phyloP scores from a whole-genome alignment of 495 filamentous ascomycete species.

The Pseudomonodictys pantanalensis region DNA sequence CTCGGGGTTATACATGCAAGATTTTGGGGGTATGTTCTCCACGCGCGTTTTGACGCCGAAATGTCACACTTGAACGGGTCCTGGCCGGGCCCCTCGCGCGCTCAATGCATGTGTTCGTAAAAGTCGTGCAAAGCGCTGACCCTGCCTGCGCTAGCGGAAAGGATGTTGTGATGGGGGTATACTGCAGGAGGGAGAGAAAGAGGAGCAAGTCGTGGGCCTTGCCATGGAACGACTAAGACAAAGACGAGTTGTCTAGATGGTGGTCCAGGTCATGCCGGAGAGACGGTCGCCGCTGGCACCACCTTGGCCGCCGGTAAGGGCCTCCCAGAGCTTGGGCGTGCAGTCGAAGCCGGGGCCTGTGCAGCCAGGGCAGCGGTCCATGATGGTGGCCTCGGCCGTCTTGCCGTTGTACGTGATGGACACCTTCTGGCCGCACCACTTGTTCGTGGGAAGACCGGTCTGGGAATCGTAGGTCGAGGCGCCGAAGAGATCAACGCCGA shows the following conservation, averaged over 20 bases:
- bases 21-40: too few species aligned
- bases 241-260: not conserved
- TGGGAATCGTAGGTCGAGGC: slow-evolving; percentile 3
- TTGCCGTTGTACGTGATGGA: slow-evolving; percentile 58
- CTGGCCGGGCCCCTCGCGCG: too few species aligned
- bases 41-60: too few species aligned
- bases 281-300: not conserved
- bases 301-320: slow-evolving; percentile 1
- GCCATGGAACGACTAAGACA: slow-evolving; percentile 4
- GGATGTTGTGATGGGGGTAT: slow-evolving; percentile 14
- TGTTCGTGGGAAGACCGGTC: slow-evolving; percentile 48
- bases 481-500: slow-evolving; percentile 1
- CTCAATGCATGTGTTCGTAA: slow-evolving; percentile 18
- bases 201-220: slow-evolving; percentile 2
- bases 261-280: not conserved
- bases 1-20: too few species aligned
- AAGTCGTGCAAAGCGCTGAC: slow-evolving; percentile 34
- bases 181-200: slow-evolving; percentile 18
- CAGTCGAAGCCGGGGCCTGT: slow-evolving; percentile 9
- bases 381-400: slow-evolving; percentile 54
- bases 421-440: slow-evolving; percentile 64
- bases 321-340: not conserved
- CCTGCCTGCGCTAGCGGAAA: slow-evolving; percentile 27
- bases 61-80: too few species aligned
- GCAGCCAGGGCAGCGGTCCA: slow-evolving; percentile 78